Percentiles rank a stretch among this genome's conserved stretches.
Conservation (phyloP, 2,329 filamentous ascomycete genomes). For the Aureobasidium subglaciale region DNA sequence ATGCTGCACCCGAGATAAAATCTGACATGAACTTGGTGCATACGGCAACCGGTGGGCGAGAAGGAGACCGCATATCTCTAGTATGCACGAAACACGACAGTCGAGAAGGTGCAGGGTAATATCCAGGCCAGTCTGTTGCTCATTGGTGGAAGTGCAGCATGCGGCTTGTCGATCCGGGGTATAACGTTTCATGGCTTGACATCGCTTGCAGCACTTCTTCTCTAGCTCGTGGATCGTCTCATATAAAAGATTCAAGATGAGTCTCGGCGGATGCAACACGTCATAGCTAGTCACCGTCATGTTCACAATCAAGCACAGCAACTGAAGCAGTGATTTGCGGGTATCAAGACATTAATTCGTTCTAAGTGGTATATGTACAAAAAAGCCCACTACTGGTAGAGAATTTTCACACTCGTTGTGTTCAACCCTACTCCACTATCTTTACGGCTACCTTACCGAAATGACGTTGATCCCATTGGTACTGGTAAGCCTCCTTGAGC, state of each 20-base stretch:
- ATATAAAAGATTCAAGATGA: too few species aligned
- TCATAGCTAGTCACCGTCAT: too few species aligned
- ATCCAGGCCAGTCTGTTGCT: not conserved
- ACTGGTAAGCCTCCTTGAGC: constrained; percentile 44
- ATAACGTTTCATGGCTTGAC: not conserved
- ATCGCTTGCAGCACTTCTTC: not conserved
- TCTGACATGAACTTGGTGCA: too few species aligned
- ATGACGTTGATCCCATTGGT: constrained; percentile 42
- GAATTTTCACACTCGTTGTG: too few species aligned
- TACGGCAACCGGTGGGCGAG: too few species aligned
- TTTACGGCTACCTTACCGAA: constrained; percentile 37
- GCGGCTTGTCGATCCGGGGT: constrained; percentile 4
- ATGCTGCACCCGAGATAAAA: too few species aligned
- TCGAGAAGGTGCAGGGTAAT: not conserved
- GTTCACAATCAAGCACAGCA: too few species aligned
- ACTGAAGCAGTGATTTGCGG: not conserved
- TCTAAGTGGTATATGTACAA: constrained; percentile 9
- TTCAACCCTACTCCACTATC: too few species aligned
- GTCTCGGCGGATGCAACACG: too few species aligned
- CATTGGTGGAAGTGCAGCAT: constrained; percentile 3
- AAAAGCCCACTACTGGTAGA: not conserved
- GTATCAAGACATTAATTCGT: constrained; percentile 6
- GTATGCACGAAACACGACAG: not conserved
- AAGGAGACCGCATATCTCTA: not conserved
- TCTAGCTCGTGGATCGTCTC: too few species aligned